phyloP scores from a whole-genome alignment of 805 yeast genomes.

The Yarrowia bubula region DNA sequence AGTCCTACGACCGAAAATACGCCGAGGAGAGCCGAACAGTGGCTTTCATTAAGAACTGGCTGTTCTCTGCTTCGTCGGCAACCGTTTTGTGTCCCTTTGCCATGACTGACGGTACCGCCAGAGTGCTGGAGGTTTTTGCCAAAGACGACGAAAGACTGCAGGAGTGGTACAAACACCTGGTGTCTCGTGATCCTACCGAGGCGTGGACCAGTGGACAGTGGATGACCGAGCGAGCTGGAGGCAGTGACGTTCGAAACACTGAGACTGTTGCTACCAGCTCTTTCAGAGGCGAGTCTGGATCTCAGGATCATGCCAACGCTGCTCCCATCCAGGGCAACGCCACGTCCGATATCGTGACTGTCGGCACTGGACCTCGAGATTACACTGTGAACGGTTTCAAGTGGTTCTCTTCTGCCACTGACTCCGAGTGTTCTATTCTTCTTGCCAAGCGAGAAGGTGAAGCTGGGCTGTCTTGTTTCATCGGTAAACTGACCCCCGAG shows the following conservation, averaged over 20 bases:
- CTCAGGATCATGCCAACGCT: too few species aligned
- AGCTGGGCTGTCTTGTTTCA: conserved; percentile 36
- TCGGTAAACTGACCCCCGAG: conserved; percentile 34
- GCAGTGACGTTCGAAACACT: conserved; percentile 37
- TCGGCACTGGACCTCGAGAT: background rate
- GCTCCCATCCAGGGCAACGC: background rate
- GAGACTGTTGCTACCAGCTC: conserved; percentile 35
- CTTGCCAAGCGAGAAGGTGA: conserved; percentile 34
- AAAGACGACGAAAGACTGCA: conserved; percentile 28
- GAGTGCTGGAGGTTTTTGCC: conserved; percentile 34
- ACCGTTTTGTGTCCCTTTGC: conserved; percentile 38
- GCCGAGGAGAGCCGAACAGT: conserved; percentile 33
- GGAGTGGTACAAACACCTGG: conserved; percentile 31
- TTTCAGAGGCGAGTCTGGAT: background rate
- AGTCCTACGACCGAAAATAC: conserved; percentile 36
- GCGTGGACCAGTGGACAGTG: conserved; percentile 41
- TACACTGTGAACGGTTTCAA: conserved; percentile 37
- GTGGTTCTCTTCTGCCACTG: conserved; percentile 40
- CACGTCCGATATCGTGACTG: background rate
- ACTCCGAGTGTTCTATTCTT: conserved; percentile 37
- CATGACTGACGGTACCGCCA: conserved; percentile 41
- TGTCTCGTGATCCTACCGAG: conserved; percentile 34
- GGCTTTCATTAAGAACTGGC: conserved; percentile 34
- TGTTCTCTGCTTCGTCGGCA: conserved; percentile 38
- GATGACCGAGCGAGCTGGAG: conserved; percentile 41